Base-by-base conservation (phyloP, 2,329 filamentous ascomycete genomes). In the Hypoxylon sp. region DNA sequence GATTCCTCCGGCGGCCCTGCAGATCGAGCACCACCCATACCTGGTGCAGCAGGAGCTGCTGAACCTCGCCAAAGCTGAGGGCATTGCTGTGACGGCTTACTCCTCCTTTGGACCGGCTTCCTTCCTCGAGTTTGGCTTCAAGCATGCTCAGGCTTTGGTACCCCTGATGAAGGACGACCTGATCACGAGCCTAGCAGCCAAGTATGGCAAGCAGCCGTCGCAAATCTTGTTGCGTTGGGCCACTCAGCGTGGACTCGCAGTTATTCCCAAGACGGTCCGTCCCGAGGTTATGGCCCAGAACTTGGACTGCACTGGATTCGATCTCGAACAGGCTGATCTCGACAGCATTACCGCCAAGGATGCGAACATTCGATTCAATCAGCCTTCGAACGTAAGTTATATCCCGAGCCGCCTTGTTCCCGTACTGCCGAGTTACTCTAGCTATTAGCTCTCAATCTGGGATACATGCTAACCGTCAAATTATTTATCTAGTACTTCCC, bases 21-120 rank as follows among this genome's bases (percentile, higher is more conserved):
- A 96, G 84, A 90, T 96, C 79, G 93, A 96, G 84, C 92, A 95
- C 83, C 93, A 96, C 85, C 93, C 93, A 25, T 96, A 94, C 85
- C 87, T 95, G 63, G 90, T 91, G 66, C 93, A 96, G 84, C 80
- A 83, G 64, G 85, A 88, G 57, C 87, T 96, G 55, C 78, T 96
- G 74, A 82, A 87, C 74, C 87, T 93, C 54, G 90, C 90, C 73
- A 84, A 91, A 82, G 81, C 82, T 57, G 85, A 93, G 81, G 87
- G 88, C 65, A 90, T 96, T 73, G 84, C 85, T 71, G 85, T 96
- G 61, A 96, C 92, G 2, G 93, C 91, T 53, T 96, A 96, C 85
- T 94, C 90, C 21, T 92, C 90, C 51, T 95, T 96, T 75, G 93
- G 93, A 39, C 91, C 92, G 25, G 85, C 91, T 75, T 88, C 87